Conservation (phyloP, 495 filamentous ascomycete genomes). For the Cenococcum geophilum region DNA sequence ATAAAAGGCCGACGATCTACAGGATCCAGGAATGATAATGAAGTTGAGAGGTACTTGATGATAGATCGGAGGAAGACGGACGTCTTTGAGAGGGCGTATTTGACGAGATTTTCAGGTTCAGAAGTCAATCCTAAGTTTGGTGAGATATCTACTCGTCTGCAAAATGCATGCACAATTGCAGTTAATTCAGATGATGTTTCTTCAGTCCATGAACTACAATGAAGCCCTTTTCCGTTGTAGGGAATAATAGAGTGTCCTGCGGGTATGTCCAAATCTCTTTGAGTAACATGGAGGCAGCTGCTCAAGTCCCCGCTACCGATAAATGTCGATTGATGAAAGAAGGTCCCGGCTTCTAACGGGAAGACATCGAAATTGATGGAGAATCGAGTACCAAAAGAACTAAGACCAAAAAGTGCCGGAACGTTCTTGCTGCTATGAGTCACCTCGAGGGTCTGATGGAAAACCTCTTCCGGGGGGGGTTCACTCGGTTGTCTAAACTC, state of each 20-base stretch:
- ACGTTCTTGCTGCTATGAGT: neutral
- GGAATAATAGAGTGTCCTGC: conserved; percentile 30
- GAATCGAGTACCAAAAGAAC: conserved; percentile 57
- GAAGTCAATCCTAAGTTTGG: neutral
- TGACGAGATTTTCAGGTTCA: neutral
- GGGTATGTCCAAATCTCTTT: conserved; percentile 43
- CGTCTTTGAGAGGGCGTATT: neutral
- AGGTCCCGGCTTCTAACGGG: conserved; percentile 60
- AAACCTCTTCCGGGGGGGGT: conserved; percentile 26
- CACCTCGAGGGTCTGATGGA: neutral
- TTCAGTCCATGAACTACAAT: conserved; percentile 37
- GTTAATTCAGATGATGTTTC: conserved; percentile 23
- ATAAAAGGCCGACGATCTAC: conserved; percentile 35
- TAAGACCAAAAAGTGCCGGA: conserved; percentile 48
- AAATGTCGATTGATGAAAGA: conserved; percentile 70
- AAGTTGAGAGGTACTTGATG: conserved; percentile 46
- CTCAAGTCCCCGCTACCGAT: conserved; percentile 65
- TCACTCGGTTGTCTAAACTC: conserved; percentile 39
- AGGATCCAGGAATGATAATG: conserved; percentile 49
- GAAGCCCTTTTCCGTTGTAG: conserved; percentile 13
- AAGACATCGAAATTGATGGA: conserved; percentile 67
- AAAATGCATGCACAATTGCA: conserved; percentile 4
- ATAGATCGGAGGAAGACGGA: conserved; percentile 28
- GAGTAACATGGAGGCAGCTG: conserved; percentile 19
- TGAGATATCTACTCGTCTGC: neutral